Evolutionary conservation across 495 filamentous ascomycete species (phyloP), one percentile per base, ranked within the genome.

Genomic region (Neurospora africana): DNA sequence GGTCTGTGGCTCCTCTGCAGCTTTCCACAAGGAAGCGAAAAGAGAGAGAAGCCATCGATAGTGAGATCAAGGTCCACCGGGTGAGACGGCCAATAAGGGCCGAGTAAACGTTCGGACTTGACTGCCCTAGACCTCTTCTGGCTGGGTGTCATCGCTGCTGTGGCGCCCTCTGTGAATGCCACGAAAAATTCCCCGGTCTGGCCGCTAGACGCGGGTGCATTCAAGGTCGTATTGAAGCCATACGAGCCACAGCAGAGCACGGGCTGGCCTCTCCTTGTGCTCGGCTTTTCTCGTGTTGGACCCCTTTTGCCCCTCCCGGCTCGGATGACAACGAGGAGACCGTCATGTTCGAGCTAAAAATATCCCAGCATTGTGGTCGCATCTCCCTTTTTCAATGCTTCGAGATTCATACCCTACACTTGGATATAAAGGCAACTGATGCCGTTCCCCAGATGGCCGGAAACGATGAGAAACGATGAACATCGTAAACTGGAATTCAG

Each of bases 1-100:
- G 73, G 77, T 72, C 75, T 76, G 73, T 68, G 71, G 68, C 11
- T 44, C 69, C 69, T 61, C 53, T 61, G 53, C 27, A 33, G 27
- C 13, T 35, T 65, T 65, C 53, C 27, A 27, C 53, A 15, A 65
- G 27, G 53, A 65, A 65, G 53, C 27, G 27, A 65, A 65, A 65
- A 65, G 15, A 65, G 53, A 33, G 27, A 19, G 53, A 65, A 33
- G 53, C n/a, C n/a, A n/a, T 58, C 21, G 13, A 11, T 58, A 10
- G 47, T 27, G 47, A 58, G 47, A 58, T 27, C 47, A 58, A 58
- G 47, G 21, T 21, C 47, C 53, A 65, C 53, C 53, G 53, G 53
- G 53, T 65, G 15, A 65, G 53, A 30, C 30, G 53, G 27, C 53
- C 53, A 65, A 65, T 65, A 65, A 30, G 53, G 27, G 27, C 13